Percentiles rank a stretch among this genome's conserved stretches.
These are phyloP conservation scores for Phytophthora vignae DNA, from an alignment of 352 stramenopile genomes.

Conservation along the genomic window DNA sequence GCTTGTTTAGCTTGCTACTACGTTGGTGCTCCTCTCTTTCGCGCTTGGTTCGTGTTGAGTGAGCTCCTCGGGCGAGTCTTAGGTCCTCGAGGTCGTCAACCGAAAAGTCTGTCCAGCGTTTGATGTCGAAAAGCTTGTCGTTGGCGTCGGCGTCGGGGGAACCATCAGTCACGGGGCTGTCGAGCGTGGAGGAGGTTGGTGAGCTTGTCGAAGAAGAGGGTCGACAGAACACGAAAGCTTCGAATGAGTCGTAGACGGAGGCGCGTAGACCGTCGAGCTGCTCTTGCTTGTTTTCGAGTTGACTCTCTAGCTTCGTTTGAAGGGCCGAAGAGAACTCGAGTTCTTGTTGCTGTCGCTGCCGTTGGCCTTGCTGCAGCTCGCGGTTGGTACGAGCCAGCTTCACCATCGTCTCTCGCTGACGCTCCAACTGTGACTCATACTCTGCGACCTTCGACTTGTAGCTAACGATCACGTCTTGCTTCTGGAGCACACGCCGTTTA, in stretches of 20 bases:
- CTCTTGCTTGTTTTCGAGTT: slow-evolving; percentile 30
- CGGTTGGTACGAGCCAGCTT: slow-evolving; percentile 52
- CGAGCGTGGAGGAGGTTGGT: neutral
- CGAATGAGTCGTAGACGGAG: slow-evolving; percentile 65
- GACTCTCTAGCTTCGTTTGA: slow-evolving; percentile 24
- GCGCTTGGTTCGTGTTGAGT: neutral
- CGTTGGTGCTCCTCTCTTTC: neutral
- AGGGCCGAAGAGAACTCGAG: slow-evolving; percentile 11
- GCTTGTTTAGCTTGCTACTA: slow-evolving; percentile 5
- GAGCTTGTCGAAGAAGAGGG: slow-evolving; percentile 3
- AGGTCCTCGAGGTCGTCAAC: slow-evolving; percentile 51
- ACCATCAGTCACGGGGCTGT: slow-evolving; percentile 9
- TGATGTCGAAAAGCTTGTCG: slow-evolving; percentile 38
- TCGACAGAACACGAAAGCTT: slow-evolving; percentile 59
- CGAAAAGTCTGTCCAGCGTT: slow-evolving; percentile 61
- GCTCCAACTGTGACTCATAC: slow-evolving; percentile 41
- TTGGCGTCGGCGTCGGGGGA: neutral
- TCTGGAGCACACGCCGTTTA: slow-evolving; percentile 61
- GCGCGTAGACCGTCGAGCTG: slow-evolving; percentile 65
- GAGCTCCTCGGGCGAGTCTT: slow-evolving; percentile 11
- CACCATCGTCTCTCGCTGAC: slow-evolving; percentile 45
- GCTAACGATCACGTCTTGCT: slow-evolving; percentile 59
- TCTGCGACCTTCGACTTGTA: slow-evolving; percentile 53
- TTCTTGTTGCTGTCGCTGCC: slow-evolving; percentile 26
- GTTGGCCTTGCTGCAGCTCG: slow-evolving; percentile 45